Base-by-base conservation (phyloP, 192 early-diverging fungal genomes). In the Podochytrium sp. region DNA sequence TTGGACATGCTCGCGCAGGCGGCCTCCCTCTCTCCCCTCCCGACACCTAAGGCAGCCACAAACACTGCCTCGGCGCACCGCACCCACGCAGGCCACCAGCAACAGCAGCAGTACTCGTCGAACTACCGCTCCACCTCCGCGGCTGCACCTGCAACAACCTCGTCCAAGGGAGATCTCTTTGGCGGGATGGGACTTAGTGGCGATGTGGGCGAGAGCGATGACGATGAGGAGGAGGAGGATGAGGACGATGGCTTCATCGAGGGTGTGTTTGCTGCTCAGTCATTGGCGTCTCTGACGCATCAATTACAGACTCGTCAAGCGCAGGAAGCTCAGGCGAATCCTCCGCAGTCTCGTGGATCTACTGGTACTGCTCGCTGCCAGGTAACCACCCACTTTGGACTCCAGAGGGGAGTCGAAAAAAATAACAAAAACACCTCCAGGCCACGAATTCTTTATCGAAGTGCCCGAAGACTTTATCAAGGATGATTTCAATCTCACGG, bases 401-500 rank as follows among this genome's bases (percentile, higher is more conserved):
- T 70, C 1, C 30, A 37, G 12, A 29, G 34, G 14, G 61, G 25
- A 52, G 32, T 7, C 35, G 30, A 58, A 16, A 29, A 40, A 39
- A 6, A 49, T 35, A 39, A 20, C 51, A 37, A 77, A 41, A 25
- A n/a, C 4, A n/a, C n/a, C n/a, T 41, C 16, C 4, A 83, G 81
- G 83, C 37, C 79, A 85, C 73, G 80, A 84, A 50, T 83, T 78
- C 68, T 81, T 88, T 42, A 49, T 82, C 41, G 86, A 86, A 69
- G 81, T 86, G 7, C 81, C 84, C 1, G 83, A 85, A 49, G 80
- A 80, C 29, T 85, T 83, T 58, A 95, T 98, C 66, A 91, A 94
- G 74, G 97, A 99, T 79, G 95, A 96, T 71, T 99, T 99, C 82
- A 99, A 99, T 80, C 81, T 98, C 73, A 96, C 93, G n/a, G 97